Percentiles rank a stretch among this genome's conserved stretches.
Evolutionary conservation across 495 filamentous ascomycete species (phyloP).

Genomic region (Penicillium coprophilum): DNA sequence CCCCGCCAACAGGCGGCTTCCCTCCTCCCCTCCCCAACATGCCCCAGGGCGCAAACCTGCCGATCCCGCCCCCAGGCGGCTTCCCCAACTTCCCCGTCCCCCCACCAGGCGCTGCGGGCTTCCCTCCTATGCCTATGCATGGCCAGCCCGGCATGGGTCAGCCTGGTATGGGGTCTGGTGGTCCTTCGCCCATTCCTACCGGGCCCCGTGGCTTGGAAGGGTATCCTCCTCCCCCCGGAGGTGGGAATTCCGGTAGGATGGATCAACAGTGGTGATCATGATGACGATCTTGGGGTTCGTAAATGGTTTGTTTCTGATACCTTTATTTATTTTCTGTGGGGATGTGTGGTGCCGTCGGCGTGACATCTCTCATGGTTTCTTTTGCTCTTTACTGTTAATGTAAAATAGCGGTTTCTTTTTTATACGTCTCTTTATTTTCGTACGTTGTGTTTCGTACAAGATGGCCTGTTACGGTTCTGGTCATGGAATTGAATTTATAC

Average conservation of each 20-base stretch:
- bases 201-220: constrained; percentile 38
- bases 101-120: constrained; percentile 35
- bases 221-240: constrained; percentile 30
- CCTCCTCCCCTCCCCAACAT: constrained; percentile 23
- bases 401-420: constrained; percentile 27
- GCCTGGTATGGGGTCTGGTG: constrained; percentile 19
- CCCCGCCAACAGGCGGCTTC: constrained; percentile 33
- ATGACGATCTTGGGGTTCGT: not conserved
- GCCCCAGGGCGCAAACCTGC: constrained; percentile 47
- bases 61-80: constrained; percentile 62
- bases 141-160: constrained; percentile 22
- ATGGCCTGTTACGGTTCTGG: not conserved
- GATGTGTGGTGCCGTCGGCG: constrained; percentile 1
- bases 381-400: constrained; percentile 19
- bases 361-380: not conserved
- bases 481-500: constrained; percentile 1
- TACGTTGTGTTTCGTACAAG: not conserved
- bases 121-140: constrained; percentile 23
- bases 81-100: constrained; percentile 55
- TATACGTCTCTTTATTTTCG: constrained; percentile 7
- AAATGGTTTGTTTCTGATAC: constrained; percentile 12
- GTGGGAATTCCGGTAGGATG: constrained; percentile 25
- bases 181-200: constrained; percentile 21
- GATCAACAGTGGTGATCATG: constrained; percentile 27
- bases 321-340: constrained; percentile 10